Evolutionary conservation across 306 rosid genomes (phyloP).

Genomic region (Cucumis cinereus): DNA sequence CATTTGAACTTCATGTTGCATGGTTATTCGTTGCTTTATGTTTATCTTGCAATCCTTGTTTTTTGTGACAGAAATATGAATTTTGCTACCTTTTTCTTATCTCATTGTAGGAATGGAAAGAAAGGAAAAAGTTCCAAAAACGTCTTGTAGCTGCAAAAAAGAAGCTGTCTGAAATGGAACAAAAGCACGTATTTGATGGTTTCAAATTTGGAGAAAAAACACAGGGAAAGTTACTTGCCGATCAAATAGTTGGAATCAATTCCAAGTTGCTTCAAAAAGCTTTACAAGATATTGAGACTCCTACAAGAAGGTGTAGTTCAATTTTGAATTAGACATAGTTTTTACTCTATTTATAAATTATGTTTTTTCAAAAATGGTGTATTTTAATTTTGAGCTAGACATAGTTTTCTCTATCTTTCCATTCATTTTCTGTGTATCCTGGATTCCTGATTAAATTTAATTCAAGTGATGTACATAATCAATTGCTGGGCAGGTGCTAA

Average conservation of each 20-base stretch:
- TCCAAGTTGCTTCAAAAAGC: slow-evolving; percentile 54
- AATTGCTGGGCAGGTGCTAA: neutral
- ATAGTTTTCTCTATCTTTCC: neutral
- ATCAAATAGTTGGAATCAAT: slow-evolving; percentile 67
- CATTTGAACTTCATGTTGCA: neutral
- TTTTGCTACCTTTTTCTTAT: neutral
- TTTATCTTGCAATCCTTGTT: neutral
- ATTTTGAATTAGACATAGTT: neutral
- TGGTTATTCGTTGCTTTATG: neutral
- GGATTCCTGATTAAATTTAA: too few relatives aligned
- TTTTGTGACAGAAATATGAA: neutral
- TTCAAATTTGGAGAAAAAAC: slow-evolving; percentile 63
- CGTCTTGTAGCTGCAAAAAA: slow-evolving; percentile 79
- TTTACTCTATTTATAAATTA: neutral
- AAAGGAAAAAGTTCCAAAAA: slow-evolving; percentile 66
- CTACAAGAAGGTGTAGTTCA: slow-evolving; percentile 44
- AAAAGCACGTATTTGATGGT: slow-evolving; percentile 73
- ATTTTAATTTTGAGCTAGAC: slow-evolving; percentile 13
- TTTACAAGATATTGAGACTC: slow-evolving; percentile 34
- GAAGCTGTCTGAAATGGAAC: slow-evolving; percentile 77
- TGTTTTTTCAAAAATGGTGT: slow-evolving; percentile 36
- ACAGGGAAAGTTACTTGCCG: slow-evolving; percentile 67
- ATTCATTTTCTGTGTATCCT: neutral
- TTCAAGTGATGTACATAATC: neutral
- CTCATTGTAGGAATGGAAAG: slow-evolving; percentile 85